phyloP scores from a whole-genome alignment of 257 asterid genomes.

The Ophiorrhiza pumila region DNA sequence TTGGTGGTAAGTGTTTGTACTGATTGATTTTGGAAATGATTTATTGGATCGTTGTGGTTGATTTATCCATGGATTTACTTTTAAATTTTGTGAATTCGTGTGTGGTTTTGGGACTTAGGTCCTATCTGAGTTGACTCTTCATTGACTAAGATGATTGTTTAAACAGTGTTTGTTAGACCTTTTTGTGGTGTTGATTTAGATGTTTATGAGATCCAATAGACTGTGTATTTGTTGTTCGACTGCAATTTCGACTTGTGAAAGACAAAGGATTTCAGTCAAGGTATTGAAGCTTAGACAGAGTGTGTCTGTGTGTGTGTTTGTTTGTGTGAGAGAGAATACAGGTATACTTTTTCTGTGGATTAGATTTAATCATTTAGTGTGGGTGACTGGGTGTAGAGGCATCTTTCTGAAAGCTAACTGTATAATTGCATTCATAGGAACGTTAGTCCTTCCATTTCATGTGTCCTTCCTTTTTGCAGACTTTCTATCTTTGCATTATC shows the following conservation, averaged over 20 bases:
- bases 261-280: not conserved
- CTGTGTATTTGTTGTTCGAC: not conserved
- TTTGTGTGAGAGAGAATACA: not conserved
- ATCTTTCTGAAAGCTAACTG: not conserved
- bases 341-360: not conserved
- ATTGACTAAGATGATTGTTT: not conserved
- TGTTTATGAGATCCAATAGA: not conserved
- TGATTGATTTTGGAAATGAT: constrained; percentile 13
- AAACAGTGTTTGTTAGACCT: not conserved
- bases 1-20: constrained; percentile 68
- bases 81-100: not conserved
- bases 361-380: not conserved
- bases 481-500: too few relatives aligned
- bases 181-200: not conserved
- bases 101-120: not conserved
- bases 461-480: not conserved
- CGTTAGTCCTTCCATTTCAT: not conserved
- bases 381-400: too few relatives aligned
- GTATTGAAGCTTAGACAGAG: not conserved
- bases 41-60: not conserved
- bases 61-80: not conserved
- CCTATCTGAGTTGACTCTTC: not conserved
- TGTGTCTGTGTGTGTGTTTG: not conserved
- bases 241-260: not conserved
- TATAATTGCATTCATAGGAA: not conserved